These are phyloP conservation scores for Clonostachys sp. DNA, from an alignment of 2,329 filamentous ascomycete species.

Conservation along the genomic window DNA sequence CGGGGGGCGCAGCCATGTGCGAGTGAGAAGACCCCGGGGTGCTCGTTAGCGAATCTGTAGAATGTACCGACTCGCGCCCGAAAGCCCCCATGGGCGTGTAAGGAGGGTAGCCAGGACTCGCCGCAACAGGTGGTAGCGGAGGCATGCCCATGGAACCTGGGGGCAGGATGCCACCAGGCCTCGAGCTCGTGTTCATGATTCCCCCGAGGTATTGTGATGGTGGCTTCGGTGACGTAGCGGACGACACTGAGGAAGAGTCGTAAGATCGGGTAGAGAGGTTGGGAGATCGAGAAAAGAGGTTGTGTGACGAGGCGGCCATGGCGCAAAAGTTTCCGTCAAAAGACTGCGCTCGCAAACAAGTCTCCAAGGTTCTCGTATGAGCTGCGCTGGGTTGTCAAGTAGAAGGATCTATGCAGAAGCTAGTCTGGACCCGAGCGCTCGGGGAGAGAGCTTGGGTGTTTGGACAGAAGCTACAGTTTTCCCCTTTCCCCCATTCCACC, in stretches of 20 bases:
- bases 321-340: too few relatives aligned
- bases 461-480: not conserved
- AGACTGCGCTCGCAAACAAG: not conserved
- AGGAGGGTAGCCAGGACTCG: constrained; percentile 43
- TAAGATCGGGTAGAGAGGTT: constrained; percentile 58
- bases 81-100: constrained; percentile 48
- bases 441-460: not conserved
- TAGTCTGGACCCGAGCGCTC: too few relatives aligned
- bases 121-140: constrained; percentile 39
- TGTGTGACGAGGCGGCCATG: constrained; percentile 53
- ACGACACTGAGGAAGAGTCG: constrained; percentile 61
- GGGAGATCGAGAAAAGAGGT: constrained; percentile 55
- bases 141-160: constrained; percentile 51
- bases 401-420: too few relatives aligned
- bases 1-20: constrained; percentile 34
- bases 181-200: constrained; percentile 46
- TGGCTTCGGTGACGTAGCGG: constrained; percentile 54
- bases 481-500: too few relatives aligned
- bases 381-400: too few relatives aligned
- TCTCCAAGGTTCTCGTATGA: too few relatives aligned
- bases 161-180: constrained; percentile 41
- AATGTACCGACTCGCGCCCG: constrained; percentile 57
- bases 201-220: constrained; percentile 46
- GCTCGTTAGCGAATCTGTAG: constrained; percentile 50
- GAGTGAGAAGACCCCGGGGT: constrained; percentile 38